Percentiles rank a stretch among this genome's conserved stretches.
Conservation (phyloP, 202 grass and related monocot genomes). For the Eragrostis tef region DNA sequence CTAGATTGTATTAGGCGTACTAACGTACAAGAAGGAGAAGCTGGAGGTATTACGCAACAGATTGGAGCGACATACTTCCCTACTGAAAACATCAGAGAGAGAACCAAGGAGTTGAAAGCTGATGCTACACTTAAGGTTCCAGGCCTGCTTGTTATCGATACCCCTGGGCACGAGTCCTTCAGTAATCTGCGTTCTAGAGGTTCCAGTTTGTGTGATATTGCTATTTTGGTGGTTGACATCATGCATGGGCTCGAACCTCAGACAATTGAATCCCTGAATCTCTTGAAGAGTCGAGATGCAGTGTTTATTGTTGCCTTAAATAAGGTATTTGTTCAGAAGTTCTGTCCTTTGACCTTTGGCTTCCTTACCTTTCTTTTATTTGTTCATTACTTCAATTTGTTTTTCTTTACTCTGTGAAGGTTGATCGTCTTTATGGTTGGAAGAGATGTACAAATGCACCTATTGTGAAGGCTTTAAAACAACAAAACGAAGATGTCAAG, state of each 20-base stretch:
- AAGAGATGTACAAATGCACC: slow-evolving; percentile 69
- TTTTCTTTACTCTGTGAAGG: slow-evolving; percentile 55
- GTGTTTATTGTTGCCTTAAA: slow-evolving; percentile 97
- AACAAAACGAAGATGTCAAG: slow-evolving; percentile 91
- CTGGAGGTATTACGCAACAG: slow-evolving; percentile 96
- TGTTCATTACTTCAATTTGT: slow-evolving; percentile 20
- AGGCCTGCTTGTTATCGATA: slow-evolving; percentile 96
- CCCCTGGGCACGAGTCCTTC: slow-evolving; percentile 91
- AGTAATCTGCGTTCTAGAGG: slow-evolving; percentile 95
- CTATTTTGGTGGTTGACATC: slow-evolving; percentile 97
- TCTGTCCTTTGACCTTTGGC: not conserved
- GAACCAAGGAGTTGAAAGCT: slow-evolving; percentile 88
- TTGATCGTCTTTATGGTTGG: slow-evolving; percentile 98
- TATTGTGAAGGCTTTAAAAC: slow-evolving; percentile 76
- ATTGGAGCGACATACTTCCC: slow-evolving; percentile 96
- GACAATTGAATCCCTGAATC: slow-evolving; percentile 91
- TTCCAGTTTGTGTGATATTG: slow-evolving; percentile 96
- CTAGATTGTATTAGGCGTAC: slow-evolving; percentile 87
- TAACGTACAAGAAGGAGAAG: slow-evolving; percentile 95
- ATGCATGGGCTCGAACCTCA: slow-evolving; percentile 97
- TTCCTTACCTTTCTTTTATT: slow-evolving; percentile 31
- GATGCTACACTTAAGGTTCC: slow-evolving; percentile 94
- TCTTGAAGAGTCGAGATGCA: slow-evolving; percentile 73
- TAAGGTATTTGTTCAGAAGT: slow-evolving; percentile 65
- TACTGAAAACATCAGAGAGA: slow-evolving; percentile 98